Evolutionary conservation across 371 early-diverging fungal species (phyloP), one percentile per base, ranked within the genome.

Genomic region (Cokeromyces recurvatus): DNA sequence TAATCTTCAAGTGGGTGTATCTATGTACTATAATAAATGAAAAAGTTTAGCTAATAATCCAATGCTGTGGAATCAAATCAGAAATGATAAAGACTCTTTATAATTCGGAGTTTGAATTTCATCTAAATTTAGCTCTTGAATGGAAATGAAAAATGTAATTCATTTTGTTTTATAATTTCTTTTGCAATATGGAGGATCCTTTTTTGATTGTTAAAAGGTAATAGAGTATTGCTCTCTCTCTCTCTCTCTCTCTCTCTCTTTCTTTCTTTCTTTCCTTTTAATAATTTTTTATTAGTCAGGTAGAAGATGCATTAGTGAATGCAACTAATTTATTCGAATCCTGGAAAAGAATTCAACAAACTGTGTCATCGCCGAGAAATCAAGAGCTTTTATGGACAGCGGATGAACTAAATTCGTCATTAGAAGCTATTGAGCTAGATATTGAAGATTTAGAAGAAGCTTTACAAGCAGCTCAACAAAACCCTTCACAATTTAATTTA

Each of bases 281-380:
- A 20, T 11, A 34, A 34, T n/a, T 40, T 12, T 16, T 17, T 19
- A 19, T 0, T 36, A 82, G 83, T 46, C 81, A 82, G 49, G 79
- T 80, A 1, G 68, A 79, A 43, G 66, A 74, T 9, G 65, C 68
- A 3, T 45, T 82, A 17, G 48, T 49, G 6, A 77, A 68, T 50
- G 81, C 74, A 4, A 55, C 59, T 23, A 68, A 63, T 6, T 58
- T 82, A 37, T 80, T 67, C 38, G 70, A 74, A 37, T 77, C 77
- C 19, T 82, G 79, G 79, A 76, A 73, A 44, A 67, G 83, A 31
- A 82, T 82, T 43, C 74, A 75, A 23, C 79, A 72, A 52, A 82
- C 81, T 4, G 83, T 82, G 14, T 66, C 75, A 25, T 82, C 83
- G 10, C 70, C 77, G 19, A 60, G 67, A n/a, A 82, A 80, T 52